Percentiles rank a stretch among this genome's conserved stretches.
Evolutionary conservation across 352 stramenopile species (phyloP).

Genomic region (Blastocystis sp.): DNA sequence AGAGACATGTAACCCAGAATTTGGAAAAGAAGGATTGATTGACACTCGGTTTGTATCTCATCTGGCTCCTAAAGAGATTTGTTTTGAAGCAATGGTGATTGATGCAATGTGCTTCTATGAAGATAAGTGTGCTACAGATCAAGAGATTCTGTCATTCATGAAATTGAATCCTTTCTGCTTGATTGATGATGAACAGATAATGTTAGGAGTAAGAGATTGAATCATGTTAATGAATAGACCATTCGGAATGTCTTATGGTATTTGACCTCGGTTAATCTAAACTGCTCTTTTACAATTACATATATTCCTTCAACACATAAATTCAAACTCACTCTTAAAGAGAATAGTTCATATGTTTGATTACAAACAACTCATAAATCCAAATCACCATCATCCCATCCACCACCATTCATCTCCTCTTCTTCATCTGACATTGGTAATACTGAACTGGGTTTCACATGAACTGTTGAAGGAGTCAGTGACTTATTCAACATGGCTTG

Average conservation of each 20-base stretch:
- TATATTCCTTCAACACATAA: neutral
- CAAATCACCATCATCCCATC: conserved; percentile 35
- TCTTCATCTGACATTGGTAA: neutral
- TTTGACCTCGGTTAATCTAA: neutral
- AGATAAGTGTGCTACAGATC: neutral
- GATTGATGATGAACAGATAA: neutral
- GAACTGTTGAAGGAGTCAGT: neutral
- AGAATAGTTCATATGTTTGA: neutral
- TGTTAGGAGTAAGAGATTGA: neutral
- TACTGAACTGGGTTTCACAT: neutral
- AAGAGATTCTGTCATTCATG: neutral
- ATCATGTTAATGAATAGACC: neutral
- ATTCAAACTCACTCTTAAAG: neutral
- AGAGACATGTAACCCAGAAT: conserved; percentile 25
- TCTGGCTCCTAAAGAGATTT: neutral
- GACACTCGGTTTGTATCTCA: neutral
- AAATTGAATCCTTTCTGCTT: conserved; percentile 1
- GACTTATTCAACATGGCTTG: neutral
- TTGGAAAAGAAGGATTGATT: conserved; percentile 2
- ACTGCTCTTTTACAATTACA: neutral
- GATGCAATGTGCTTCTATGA: conserved; percentile 7
- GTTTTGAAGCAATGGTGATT: conserved; percentile 39
- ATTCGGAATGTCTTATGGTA: conserved; percentile 27
- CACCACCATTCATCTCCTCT: neutral
- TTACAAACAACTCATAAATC: conserved; percentile 56